A percentile compares a stretch with the other conserved stretches of the same genome.
Evolutionary conservation across 2,329 filamentous ascomycete genomes (phyloP).

Genomic region (Xylaria sp.): DNA sequence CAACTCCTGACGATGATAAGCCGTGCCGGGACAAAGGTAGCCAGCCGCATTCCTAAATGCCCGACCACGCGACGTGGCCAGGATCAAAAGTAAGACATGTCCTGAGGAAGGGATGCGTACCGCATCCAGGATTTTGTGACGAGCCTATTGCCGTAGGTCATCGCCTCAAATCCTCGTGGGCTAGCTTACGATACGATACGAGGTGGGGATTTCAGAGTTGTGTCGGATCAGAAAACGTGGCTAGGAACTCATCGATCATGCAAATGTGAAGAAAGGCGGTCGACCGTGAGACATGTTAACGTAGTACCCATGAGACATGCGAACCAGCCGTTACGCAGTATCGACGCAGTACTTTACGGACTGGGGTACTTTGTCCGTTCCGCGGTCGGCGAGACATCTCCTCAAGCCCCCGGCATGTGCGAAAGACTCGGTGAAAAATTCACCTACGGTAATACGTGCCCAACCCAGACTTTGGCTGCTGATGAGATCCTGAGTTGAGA

Average conservation of each 20-base stretch:
- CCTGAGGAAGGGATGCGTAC: neutral
- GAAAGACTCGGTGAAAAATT: slow-evolving; percentile 19
- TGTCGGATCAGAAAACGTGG: slow-evolving; percentile 2
- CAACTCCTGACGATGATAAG: neutral
- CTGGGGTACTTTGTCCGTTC: slow-evolving; percentile 4
- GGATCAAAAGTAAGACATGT: neutral
- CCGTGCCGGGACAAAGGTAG: slow-evolving; percentile 5
- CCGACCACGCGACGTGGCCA: neutral
- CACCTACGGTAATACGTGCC: slow-evolving; percentile 6
- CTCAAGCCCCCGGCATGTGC: slow-evolving; percentile 1
- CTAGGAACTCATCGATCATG: slow-evolving; percentile 7
- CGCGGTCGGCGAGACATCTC: neutral
- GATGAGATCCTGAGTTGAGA: neutral
- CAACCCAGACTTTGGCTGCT: neutral
- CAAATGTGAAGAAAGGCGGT: slow-evolving; percentile 13
- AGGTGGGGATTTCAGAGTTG: neutral
- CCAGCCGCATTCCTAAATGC: neutral
- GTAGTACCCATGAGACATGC: neutral
- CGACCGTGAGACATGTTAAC: slow-evolving; percentile 10
- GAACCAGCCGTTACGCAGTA: neutral
- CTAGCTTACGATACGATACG: neutral
- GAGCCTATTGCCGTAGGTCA: neutral
- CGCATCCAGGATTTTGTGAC: neutral
- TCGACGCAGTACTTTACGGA: neutral
- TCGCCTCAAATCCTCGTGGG: neutral